A percentile compares a stretch with the other conserved stretches of the same genome.
Conservation (phyloP, 2,329 filamentous ascomycete genomes). For the Coniosporium tulheliwenetii region DNA sequence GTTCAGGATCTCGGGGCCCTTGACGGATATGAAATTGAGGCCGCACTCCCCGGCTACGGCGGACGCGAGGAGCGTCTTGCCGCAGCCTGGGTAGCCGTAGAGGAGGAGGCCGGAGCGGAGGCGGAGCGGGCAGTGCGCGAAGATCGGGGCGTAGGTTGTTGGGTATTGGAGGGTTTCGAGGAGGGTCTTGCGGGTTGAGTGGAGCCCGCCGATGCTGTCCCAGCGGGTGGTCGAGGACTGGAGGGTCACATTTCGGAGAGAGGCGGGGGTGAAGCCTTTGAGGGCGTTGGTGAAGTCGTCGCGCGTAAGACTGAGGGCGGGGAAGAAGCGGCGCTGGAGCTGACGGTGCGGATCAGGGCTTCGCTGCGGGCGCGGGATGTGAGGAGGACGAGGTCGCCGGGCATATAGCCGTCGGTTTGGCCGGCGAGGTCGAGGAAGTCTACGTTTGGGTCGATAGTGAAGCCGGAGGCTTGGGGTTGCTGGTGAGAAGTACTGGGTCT, state of each 20-base stretch:
- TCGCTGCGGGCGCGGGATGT: slow-evolving; percentile 82
- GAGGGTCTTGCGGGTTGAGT: slow-evolving; percentile 74
- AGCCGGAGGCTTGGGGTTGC: slow-evolving; percentile 35
- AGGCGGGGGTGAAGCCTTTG: slow-evolving; percentile 87
- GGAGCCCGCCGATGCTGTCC: slow-evolving; percentile 76
- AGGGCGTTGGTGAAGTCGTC: slow-evolving; percentile 73
- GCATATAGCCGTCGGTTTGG: slow-evolving; percentile 95
- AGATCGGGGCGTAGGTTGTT: slow-evolving; percentile 95
- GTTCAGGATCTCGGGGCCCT: slow-evolving; percentile 94
- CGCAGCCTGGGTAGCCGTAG: slow-evolving; percentile 91
- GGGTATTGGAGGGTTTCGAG: slow-evolving; percentile 93
- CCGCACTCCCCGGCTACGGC: slow-evolving; percentile 97
- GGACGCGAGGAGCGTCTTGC: slow-evolving; percentile 88
- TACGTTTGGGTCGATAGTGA: slow-evolving; percentile 58
- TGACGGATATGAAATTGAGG: slow-evolving; percentile 96
- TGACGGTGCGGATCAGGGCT: slow-evolving; percentile 72
- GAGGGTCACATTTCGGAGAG: slow-evolving; percentile 82
- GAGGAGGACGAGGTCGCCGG: slow-evolving; percentile 75
- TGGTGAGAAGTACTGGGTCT: slow-evolving; percentile 15
- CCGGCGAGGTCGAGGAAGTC: slow-evolving; percentile 90
- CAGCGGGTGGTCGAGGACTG: slow-evolving; percentile 90
- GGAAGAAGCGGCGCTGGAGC: slow-evolving; percentile 17
- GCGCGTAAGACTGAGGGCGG: slow-evolving; percentile 42
- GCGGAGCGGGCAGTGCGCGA: slow-evolving; percentile 88
- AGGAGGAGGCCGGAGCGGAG: slow-evolving; percentile 82